Percentiles rank a stretch among this genome's conserved stretches.
Conservation (phyloP, 345 rosid species). For the Citrus reticulata region DNA sequence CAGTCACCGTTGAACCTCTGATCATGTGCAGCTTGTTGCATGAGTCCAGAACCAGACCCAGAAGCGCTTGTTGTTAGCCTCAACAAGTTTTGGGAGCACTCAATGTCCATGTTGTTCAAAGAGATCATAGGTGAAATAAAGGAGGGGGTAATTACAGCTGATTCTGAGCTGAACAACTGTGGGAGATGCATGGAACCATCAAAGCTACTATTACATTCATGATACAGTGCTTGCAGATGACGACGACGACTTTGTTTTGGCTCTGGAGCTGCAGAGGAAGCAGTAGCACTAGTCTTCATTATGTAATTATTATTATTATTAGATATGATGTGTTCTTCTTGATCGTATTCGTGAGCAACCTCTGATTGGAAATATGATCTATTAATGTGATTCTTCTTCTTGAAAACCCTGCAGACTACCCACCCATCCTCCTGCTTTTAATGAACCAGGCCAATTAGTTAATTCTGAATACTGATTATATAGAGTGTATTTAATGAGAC, state of each 20-base stretch:
- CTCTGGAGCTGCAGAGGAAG: slow-evolving; percentile 21
- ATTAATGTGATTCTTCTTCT: slow-evolving; percentile 56
- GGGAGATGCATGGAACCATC: slow-evolving; percentile 73
- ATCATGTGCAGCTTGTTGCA: slow-evolving; percentile 18
- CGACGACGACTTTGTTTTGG: slow-evolving; percentile 17
- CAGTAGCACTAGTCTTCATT: slow-evolving; percentile 9
- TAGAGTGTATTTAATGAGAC: background rate
- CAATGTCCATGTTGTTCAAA: slow-evolving; percentile 41
- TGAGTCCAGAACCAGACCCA: background rate
- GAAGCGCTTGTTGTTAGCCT: slow-evolving; percentile 44
- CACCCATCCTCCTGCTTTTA: slow-evolving; percentile 65
- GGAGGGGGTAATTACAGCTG: slow-evolving; percentile 28
- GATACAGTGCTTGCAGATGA: slow-evolving; percentile 26
- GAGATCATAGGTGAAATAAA: slow-evolving; percentile 26
- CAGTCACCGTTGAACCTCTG: slow-evolving; percentile 61
- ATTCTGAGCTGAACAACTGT: slow-evolving; percentile 74
- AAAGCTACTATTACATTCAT: slow-evolving; percentile 17
- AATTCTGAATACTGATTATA: background rate
- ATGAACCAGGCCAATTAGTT: background rate
- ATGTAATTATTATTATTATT: slow-evolving; percentile 4
- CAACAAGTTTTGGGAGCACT: slow-evolving; percentile 64
- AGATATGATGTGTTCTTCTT: slow-evolving; percentile 28
- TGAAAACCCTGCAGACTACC: slow-evolving; percentile 71
- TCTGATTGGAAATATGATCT: slow-evolving; percentile 51
- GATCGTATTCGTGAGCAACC: slow-evolving; percentile 17